phyloP scores from a whole-genome alignment of 2,329 filamentous ascomycete species.

The Exserohilum turcica region DNA sequence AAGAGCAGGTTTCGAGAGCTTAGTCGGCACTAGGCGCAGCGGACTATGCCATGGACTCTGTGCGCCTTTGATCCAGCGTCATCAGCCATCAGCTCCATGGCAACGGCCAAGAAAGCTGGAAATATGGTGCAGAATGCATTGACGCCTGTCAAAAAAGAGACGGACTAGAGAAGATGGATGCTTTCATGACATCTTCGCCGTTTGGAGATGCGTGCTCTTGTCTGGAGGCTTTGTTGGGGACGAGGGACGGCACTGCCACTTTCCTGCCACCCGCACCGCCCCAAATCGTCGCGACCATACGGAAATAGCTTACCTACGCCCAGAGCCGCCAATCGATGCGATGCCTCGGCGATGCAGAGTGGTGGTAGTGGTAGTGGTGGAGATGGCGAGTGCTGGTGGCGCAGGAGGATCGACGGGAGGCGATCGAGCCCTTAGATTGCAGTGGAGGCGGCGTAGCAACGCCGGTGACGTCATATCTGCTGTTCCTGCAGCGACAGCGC shows the following conservation, averaged over 20 bases:
- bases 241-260: not conserved
- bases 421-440: slow-evolving; percentile 4
- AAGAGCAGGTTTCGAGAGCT: too few relatives aligned
- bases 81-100: too few relatives aligned
- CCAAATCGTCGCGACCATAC: not conserved
- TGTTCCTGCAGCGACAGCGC: slow-evolving; percentile 15
- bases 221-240: not conserved
- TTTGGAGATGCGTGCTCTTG: not conserved
- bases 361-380: not conserved
- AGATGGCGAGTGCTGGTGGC: not conserved
- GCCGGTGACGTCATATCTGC: slow-evolving; percentile 13
- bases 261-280: not conserved
- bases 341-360: not conserved
- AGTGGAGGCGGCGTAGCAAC: not conserved
- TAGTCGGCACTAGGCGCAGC: too few relatives aligned
- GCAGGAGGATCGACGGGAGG: slow-evolving; percentile 6
- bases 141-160: too few relatives aligned
- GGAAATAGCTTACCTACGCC: not conserved
- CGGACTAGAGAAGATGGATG: not conserved
- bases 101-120: too few relatives aligned
- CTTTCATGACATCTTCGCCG: not conserved
- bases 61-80: too few relatives aligned
- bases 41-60: too few relatives aligned
- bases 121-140: not conserved
- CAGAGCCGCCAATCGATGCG: not conserved